These are phyloP conservation scores for Hermanozyma aechmeae DNA, from an alignment of 805 yeast genomes.

Conservation along the genomic window DNA sequence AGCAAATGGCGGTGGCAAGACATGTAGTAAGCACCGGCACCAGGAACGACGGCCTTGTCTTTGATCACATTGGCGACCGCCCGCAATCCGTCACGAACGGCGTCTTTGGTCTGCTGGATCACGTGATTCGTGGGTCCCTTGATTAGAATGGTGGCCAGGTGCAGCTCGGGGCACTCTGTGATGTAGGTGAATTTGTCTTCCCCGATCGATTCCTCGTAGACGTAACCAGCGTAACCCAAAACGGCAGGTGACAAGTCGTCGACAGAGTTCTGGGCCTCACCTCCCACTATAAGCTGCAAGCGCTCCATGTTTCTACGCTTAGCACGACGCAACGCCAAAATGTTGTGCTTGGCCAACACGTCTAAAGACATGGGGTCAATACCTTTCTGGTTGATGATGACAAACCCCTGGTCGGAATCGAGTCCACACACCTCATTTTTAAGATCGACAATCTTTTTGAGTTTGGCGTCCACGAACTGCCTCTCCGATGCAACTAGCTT, in stretches of 20 bases:
- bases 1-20: conserved; percentile 66
- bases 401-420: conserved; percentile 69
- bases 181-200: conserved; percentile 97
- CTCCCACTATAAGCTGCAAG: conserved; percentile 91
- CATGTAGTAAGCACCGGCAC: conserved; percentile 93
- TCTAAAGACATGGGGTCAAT: conserved; percentile 97
- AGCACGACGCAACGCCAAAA: conserved; percentile 93
- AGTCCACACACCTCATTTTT: conserved; percentile 86
- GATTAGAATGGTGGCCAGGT: conserved; percentile 83
- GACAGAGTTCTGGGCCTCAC: conserved; percentile 95
- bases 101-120: conserved; percentile 89
- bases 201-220: conserved; percentile 87
- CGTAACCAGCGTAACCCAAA: conserved; percentile 83
- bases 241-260: conserved; percentile 78
- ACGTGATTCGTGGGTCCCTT: conserved; percentile 90
- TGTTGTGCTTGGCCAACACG: conserved; percentile 84
- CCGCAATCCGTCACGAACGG: conserved; percentile 93
- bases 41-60: conserved; percentile 83
- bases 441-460: conserved; percentile 82
- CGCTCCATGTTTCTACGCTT: conserved; percentile 99
- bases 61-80: conserved; percentile 87
- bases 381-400: conserved; percentile 95
- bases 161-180: conserved; percentile 83
- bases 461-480: conserved; percentile 87
- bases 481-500: conserved; percentile 90